Conservation (phyloP, 176 grass and related monocot genomes). For the Lolium multiflorum region DNA sequence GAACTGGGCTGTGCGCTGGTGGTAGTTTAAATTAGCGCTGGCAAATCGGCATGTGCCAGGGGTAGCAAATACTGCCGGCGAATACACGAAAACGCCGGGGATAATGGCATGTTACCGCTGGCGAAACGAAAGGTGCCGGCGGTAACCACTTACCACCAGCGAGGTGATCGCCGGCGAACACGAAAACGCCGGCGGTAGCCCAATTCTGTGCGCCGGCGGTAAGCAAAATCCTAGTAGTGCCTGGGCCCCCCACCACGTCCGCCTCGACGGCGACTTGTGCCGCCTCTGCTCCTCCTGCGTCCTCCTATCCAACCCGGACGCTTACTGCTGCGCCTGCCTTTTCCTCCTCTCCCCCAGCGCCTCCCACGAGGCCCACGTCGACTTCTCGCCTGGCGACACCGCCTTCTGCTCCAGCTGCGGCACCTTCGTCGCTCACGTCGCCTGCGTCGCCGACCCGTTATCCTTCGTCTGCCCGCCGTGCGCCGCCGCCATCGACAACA, state of each 20-base stretch:
- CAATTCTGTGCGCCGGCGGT: no score
- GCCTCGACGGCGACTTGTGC: conserved; percentile 67
- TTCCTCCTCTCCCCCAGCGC: conserved; percentile 45
- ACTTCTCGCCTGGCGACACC: conserved; percentile 40
- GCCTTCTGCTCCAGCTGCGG: conserved; percentile 70
- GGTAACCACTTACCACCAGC: no score
- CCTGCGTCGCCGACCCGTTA: conserved; percentile 47
- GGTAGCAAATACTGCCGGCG: no score
- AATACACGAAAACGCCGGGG: no score
- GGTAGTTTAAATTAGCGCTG: no score
- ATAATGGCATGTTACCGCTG: no score
- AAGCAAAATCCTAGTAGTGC: no score
- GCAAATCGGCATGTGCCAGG: no score
- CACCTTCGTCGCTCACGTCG: conserved; percentile 61
- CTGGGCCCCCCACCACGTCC: conserved; percentile 88
- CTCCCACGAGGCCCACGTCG: not conserved
- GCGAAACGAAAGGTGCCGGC: no score
- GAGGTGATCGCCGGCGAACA: no score
- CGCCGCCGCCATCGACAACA: conserved; percentile 35
- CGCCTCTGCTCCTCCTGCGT: conserved; percentile 88
- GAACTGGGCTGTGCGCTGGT: no score
- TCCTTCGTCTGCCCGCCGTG: conserved; percentile 63
- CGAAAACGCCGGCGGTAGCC: no score
- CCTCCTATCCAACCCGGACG: conserved; percentile 62
- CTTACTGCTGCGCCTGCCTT: conserved; percentile 82